Base-by-base conservation (phyloP, 768 basidiomycete species). In the Phlebiopsis flavidoalba region DNA sequence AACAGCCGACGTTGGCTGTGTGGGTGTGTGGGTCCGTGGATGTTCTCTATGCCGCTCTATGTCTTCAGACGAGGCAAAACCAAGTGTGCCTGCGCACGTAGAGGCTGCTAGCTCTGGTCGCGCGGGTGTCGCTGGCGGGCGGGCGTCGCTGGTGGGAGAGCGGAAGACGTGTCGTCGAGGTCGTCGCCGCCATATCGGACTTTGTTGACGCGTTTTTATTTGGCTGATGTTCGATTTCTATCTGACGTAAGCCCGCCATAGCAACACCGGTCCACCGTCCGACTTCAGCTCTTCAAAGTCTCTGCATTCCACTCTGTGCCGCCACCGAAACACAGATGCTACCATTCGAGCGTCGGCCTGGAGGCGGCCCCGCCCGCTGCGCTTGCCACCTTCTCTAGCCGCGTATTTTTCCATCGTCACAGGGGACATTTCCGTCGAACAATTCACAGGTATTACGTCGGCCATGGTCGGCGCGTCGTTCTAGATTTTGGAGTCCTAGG, bases 1-100 rank as follows among this genome's bases (percentile, higher is more conserved):
- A 67, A 68, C 65, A 58, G 49, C 70, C 75, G 81, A 76, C 79
- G 57, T 43, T 59, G 46, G 19, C 2, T 67, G 65, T 68, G 75
- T 77, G 76, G 75, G 69, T 60, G 65, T 83, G 80, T 83, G 76
- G 80, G 83, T 84, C 83, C 84, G 73, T 71, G 24, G 40, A 53
- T 66, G 19, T n/a, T 54, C 11, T 19, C 48, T 49, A 45, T 54
- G 52, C 37, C 60, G 48, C 5, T 49, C 43, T 56, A 22, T 58
- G 49, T 49, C 57, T 52, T 46, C 59, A 43, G 17, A 12, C 17
- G 3, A 12, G 2, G 40, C 40, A 43, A 17, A 43, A 43, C 26
- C 26, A 6, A 31, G 26, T 31, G 17, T 43, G n/a, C 12, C 40
- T 43, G 40, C 40, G 40, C 40, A 31, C 26, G 26, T 43, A 43